Evolutionary conservation across 2,329 filamentous ascomycete genomes (phyloP), one percentile per base, ranked within the genome.

Genomic region (Cladophialophora immunda): DNA sequence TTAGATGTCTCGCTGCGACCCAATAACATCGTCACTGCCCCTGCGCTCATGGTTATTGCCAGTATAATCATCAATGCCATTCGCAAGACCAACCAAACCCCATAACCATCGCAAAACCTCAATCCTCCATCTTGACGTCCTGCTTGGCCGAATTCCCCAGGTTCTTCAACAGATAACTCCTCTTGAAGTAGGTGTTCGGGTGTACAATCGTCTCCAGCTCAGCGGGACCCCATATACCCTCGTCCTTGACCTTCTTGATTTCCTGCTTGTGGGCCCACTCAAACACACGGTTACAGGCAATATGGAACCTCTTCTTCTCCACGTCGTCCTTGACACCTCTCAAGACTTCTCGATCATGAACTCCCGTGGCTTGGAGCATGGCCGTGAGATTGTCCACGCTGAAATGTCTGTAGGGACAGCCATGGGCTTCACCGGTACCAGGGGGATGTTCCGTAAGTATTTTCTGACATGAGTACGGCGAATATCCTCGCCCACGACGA

Each of bases 101-200:
- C 22, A 29, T 25, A 6, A 17, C 7, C 38, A 45, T 4, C 2
- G 9, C n/a, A 7, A 22, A 9, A 17, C 29, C 38, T 61, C 58
- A 61, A 54, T 71, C 73, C 61, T 74, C 71, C 85, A 89, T 89
- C 78, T 86, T 85, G 34, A 85, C 79, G 67, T 89, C 86, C 19
- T 81, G 79, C 67, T 81, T 81, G 25, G 80, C 78, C 30, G 76
- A 72, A 68, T 84, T 88, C 1, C 83, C 89, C 29, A 96, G 78
- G 76, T 95, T 92, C 83, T 93, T 97, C 68, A 99, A 81, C 73
- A 96, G 75, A 78, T 93, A 98, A 77, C 93, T 97, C 64, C 94
- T 86, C 84, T 97, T 97, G 80, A 98, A 99, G 80, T 97, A 99
- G 71, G 94, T 94, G 78, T 99, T 99, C 11, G 95, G 95, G 80